Evolutionary conservation across 2,329 filamentous ascomycete genomes (phyloP), one percentile per base, ranked within the genome.

Genomic region (Coleophoma eucalyptorum): DNA sequence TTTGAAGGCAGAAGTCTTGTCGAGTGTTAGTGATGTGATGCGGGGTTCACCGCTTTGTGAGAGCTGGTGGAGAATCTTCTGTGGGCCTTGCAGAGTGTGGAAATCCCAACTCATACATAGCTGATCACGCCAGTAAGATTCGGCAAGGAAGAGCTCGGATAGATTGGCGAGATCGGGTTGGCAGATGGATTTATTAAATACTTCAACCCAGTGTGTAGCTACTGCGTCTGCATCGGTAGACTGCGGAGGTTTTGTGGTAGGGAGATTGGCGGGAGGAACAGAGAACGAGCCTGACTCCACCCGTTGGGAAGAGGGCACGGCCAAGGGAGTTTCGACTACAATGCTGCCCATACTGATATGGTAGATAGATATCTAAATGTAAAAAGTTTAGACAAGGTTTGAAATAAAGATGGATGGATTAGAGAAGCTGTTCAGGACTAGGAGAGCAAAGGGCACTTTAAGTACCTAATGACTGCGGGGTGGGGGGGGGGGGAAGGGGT

Each of bases 91-190:
- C n/a, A 69, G 49, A 12, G 69, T 72, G 26, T 61, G 66, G 46
- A 66, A 65, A 47, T 70, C 67, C 69, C 69, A 72, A 7, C 65
- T 62, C 2, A 71, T 58, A 15, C 64, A 64, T 10, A 72, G 62
- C 20, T 67, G 63, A 49, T 72, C 70, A 16, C 69, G 64, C 69
- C 69, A 72, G 62, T 67, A 72, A 50, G 65, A 61, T 46, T 70
- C 63, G 18, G 58, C 44, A 32, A 67, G 63, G 19, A 69, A 51
- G 6, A 68, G 43, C 16, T 45, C 18, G 7, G 49, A 21, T n/a
- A 54, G 32, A 16, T 7, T 15, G 1, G 35, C 16, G 12, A n/a
- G 13, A 32, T 26, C 15, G 12, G 37, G 35, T 11, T 48, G n/a
- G 10, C 15, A 16, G 16, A 48, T 32, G 13, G 21, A 11, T 21